A percentile compares a stretch with the other conserved stretches of the same genome.
Conservation (phyloP, 1,139 yeast genomes). For the Geotrichum phurueaensis region DNA sequence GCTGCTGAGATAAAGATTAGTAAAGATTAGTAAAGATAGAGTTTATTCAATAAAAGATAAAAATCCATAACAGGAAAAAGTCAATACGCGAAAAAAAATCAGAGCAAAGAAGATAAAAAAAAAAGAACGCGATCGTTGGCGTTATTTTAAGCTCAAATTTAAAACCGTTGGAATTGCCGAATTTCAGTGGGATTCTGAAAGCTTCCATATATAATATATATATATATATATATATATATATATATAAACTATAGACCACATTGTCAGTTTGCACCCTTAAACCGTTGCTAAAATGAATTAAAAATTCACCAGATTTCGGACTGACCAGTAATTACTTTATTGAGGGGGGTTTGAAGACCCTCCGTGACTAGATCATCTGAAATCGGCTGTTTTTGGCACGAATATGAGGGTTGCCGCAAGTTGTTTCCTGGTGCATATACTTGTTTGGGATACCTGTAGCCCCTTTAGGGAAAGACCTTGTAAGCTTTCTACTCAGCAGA, state of each 20-base stretch:
- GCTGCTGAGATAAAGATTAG: neutral
- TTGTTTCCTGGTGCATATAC: neutral
- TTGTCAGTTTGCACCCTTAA: neutral
- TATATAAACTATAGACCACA: too few relatives aligned
- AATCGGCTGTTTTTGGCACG: neutral
- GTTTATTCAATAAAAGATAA: neutral
- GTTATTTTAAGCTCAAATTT: neutral
- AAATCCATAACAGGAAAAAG: neutral
- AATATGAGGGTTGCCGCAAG: neutral
- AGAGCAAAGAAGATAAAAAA: neutral
- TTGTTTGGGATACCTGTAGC: neutral
- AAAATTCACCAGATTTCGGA: too few relatives aligned
- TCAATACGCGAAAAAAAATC: neutral
- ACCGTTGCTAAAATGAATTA: neutral
- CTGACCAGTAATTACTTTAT: neutral
- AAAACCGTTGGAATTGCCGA: too few relatives aligned
- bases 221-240: too few relatives aligned
- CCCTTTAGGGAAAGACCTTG: neutral
- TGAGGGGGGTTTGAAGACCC: neutral
- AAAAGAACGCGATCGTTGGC: neutral
- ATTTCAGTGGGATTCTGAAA: too few relatives aligned
- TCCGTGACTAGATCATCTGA: neutral
- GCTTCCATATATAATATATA: too few relatives aligned
- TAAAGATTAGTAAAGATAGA: neutral
- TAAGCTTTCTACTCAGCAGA: neutral